Evolutionary conservation across 108 stramenopile genomes (phyloP), one percentile per base, ranked within the genome.

Genomic region (Heterococcus sp.): DNA sequence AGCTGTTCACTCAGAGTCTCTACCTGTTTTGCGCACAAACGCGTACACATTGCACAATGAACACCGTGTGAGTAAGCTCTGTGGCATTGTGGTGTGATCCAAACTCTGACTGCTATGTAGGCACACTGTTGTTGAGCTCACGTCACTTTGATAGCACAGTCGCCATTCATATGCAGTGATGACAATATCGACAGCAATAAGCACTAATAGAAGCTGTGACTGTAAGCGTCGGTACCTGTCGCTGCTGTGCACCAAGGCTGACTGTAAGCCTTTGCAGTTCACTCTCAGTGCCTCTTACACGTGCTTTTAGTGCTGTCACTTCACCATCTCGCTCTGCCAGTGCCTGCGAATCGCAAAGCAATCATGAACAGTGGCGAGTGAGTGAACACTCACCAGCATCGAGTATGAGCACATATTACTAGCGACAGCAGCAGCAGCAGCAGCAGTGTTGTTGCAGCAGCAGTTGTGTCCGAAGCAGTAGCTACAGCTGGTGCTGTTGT

Each of bases 321-420:
- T 80, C 78, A 2, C 38, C 39, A 11, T 80, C 78, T 1, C 78
- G 71, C 34, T 66, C 78, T 26, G 78, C 35, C 35, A 80, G 72
- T 35, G 69, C 66, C 78, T 78, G 21, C 67, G 67, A n/a, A n/a
- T n/a, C n/a, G n/a, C n/a, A n/a, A n/a, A n/a, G n/a, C n/a, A n/a
- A n/a, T n/a, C n/a, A n/a, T n/a, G n/a, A n/a, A n/a, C n/a, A n/a
- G n/a, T n/a, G n/a, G n/a, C n/a, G n/a, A n/a, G n/a, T n/a, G n/a
- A n/a, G n/a, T n/a, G n/a, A n/a, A n/a, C n/a, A n/a, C n/a, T n/a
- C n/a, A n/a, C n/a, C n/a, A n/a, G n/a, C n/a, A n/a, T n/a, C n/a
- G n/a, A n/a, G n/a, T n/a, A n/a, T n/a, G n/a, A 63, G 26, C 26
- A 63, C 26, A 26, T 63, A 63, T 26, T 26, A 63, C 26, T 63